Evolutionary conservation across 176 grass and related monocot species (phyloP).

Genomic region (Eleusine coracana): DNA sequence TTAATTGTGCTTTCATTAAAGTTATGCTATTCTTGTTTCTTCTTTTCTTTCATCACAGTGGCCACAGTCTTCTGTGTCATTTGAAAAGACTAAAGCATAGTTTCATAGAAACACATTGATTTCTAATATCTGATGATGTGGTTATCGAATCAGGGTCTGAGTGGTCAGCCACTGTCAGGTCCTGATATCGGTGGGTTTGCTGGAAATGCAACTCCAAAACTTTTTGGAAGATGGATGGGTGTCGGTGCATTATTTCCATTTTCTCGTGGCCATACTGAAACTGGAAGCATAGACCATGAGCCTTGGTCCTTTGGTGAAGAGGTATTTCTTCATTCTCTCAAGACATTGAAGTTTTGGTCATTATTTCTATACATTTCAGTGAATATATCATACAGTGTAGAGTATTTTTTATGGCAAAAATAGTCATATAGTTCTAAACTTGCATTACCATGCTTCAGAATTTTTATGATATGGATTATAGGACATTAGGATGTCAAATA

Average conservation of each 20-base stretch:
- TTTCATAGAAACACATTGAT: not conserved
- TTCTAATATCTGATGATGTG: constrained; percentile 28
- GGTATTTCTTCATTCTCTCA: constrained; percentile 45
- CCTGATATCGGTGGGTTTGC: constrained; percentile 97
- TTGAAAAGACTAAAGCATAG: not conserved
- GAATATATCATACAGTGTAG: not conserved
- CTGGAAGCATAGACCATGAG: constrained; percentile 77
- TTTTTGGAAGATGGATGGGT: constrained; percentile 98
- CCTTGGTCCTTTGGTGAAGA: constrained; percentile 97
- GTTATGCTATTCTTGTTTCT: not conserved
- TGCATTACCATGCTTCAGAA: not conserved
- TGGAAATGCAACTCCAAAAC: constrained; percentile 89
- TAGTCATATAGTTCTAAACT: not conserved
- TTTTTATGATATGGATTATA: not conserved
- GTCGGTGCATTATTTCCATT: constrained; percentile 88
- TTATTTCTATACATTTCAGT: not conserved
- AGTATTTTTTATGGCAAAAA: not conserved
- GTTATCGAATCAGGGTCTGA: constrained; percentile 66
- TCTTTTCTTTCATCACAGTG: not conserved
- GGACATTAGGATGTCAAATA: not conserved
- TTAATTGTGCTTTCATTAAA: constrained; percentile 1
- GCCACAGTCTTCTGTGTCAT: not conserved
- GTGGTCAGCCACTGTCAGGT: constrained; percentile 89
- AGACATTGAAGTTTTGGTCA: not conserved
- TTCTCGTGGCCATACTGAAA: constrained; percentile 84